phyloP scores from a whole-genome alignment of 306 rosid species.

The Mimosa bimucronata region DNA sequence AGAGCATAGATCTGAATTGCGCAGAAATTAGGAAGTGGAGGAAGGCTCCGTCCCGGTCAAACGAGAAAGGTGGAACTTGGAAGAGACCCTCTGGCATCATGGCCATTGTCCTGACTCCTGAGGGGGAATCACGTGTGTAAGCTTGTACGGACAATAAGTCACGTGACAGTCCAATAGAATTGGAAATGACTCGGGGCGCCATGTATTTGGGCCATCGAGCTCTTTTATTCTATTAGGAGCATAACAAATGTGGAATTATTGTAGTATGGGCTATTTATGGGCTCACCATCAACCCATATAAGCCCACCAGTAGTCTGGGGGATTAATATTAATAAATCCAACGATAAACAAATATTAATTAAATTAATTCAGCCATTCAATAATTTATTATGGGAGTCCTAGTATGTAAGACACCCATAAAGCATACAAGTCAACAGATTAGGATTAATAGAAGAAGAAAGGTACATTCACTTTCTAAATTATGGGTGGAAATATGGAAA shows the following conservation, averaged over 20 bases:
- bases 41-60: conserved; percentile 29
- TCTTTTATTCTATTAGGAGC: background rate
- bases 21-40: background rate
- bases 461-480: too few relatives aligned
- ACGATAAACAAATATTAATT: too few relatives aligned
- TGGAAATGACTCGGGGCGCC: too few relatives aligned
- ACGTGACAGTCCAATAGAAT: conserved; percentile 47
- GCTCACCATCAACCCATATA: background rate
- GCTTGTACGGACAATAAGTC: conserved; percentile 30
- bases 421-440: too few relatives aligned
- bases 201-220: background rate
- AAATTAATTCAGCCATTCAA: too few relatives aligned
- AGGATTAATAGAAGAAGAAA: too few relatives aligned
- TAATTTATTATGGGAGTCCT: too few relatives aligned
- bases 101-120: background rate
- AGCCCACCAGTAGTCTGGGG: background rate
- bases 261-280: background rate
- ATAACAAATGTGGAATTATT: too few relatives aligned
- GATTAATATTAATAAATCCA: too few relatives aligned
- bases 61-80: conserved; percentile 8
- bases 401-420: too few relatives aligned
- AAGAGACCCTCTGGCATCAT: background rate
- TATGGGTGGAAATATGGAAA: too few relatives aligned
- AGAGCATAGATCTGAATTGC: conserved; percentile 30
- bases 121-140: conserved; percentile 41